phyloP scores from a whole-genome alignment of 179 eudicot species.

The Carnegiea gigantea region DNA sequence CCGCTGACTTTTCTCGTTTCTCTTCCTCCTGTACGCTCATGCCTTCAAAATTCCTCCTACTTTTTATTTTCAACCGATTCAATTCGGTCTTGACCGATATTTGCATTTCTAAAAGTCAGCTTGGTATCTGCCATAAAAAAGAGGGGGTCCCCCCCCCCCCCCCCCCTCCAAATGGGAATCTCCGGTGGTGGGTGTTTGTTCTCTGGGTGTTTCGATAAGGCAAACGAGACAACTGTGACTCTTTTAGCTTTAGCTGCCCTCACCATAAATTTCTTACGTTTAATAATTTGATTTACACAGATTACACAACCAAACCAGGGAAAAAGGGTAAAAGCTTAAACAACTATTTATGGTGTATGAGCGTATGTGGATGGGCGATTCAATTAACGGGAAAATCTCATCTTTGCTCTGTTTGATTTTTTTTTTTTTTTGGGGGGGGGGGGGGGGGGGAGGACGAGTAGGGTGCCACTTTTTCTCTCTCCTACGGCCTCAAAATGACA shows the following conservation, averaged over 20 bases:
- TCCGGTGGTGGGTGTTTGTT: neutral
- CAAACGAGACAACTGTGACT: neutral
- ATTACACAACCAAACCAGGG: neutral
- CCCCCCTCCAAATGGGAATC: neutral
- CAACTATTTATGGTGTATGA: slow-evolving; percentile 3
- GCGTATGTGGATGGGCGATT: slow-evolving; percentile 17
- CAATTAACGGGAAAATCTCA: neutral
- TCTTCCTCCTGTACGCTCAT: slow-evolving; percentile 23
- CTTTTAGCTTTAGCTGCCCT: neutral
- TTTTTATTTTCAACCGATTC: neutral
- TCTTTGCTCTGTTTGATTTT: neutral
- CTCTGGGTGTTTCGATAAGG: slow-evolving; percentile 8
- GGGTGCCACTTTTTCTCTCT: neutral
- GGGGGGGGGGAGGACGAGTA: neutral
- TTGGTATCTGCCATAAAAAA: neutral
- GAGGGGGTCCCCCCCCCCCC: neutral
- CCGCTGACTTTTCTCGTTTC: slow-evolving; percentile 36
- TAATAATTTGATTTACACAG: neutral
- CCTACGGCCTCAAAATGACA: neutral
- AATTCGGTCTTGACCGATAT: neutral
- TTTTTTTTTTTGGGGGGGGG: no score
- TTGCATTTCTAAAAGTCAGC: neutral
- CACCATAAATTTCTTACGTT: neutral
- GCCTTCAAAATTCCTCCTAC: neutral
- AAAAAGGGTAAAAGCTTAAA: neutral